Evolutionary conservation across 768 basidiomycete species (phyloP), one percentile per base, ranked within the genome.

Genomic region (Mycena albidolilacea): DNA sequence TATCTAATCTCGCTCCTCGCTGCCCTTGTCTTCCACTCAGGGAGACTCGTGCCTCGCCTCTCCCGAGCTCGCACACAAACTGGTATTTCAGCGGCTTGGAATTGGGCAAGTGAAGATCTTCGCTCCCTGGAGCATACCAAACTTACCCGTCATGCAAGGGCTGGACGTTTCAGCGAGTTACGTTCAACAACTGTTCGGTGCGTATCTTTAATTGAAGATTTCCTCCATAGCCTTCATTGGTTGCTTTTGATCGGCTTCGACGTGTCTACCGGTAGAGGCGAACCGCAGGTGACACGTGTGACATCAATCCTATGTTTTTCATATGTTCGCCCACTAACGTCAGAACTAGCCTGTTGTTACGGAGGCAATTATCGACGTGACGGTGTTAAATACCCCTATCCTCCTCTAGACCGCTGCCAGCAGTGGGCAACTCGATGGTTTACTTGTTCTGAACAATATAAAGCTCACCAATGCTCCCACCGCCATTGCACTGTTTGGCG

Each of bases 361-460:
- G 0, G 83, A 88, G 67, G 88, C 89, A 2, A 90, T 93, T 75
- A 89, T 93, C 72, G 92, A 93, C 74, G 90, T 89, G 5, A 82
- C 84, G 7, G 87, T 89, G 5, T 81, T 81, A 23, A 88, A 93
- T 79, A 91, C 90, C 0, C 89, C 90, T 7, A 87, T 89, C 48
- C 92, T 93, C 80, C 77, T 92, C 35, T 87, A 87, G 39, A 87
- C 85, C 9, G 89, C 91, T 4, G 80, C 87, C 10, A 87, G 84
- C 75, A 85, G 80, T 64, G 84, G 85, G 11, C 69, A 76, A 30
- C 85, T 92, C 65, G 62, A 37, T 48, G 91, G 91, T 15, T 92
- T 91, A 0, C 79, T 93, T 59, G 87, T 91, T 19, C 81, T 93
- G 64, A 92, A 91, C 81, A 93, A 93, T 37, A 67, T 67, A 44